Evolutionary conservation across 345 rosid genomes (phyloP).

Genomic region (Heritiera littoralis): DNA sequence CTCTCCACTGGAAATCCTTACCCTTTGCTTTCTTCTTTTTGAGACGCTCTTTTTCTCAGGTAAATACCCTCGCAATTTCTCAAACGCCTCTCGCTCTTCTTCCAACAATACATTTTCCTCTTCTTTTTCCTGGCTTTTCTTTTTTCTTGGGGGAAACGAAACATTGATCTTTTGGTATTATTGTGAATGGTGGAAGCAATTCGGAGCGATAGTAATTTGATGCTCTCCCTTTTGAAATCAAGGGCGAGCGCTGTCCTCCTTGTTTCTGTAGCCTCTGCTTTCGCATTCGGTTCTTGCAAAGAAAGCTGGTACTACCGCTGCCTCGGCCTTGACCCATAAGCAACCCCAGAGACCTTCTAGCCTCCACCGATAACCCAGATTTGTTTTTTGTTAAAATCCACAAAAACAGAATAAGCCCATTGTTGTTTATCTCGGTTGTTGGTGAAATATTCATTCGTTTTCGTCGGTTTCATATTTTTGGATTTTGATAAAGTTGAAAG

Average conservation of each 20-base stretch:
- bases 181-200: constrained; percentile 98
- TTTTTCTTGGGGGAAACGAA: not conserved
- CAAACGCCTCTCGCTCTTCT: not conserved
- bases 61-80: not conserved
- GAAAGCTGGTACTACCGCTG: constrained; percentile 99
- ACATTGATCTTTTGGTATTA: not conserved
- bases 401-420: constrained; percentile 8
- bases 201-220: constrained; percentile 48
- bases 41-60: not conserved
- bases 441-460: not conserved
- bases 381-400: not conserved
- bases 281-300: constrained; percentile 97
- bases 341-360: not conserved
- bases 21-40: not conserved
- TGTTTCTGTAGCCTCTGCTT: constrained; percentile 52
- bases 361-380: constrained; percentile 7
- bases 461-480: not conserved
- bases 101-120: not conserved
- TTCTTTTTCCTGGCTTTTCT: not conserved
- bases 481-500: not conserved
- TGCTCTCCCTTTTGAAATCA: constrained; percentile 79
- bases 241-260: constrained; percentile 77
- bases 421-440: constrained; percentile 2
- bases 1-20: not conserved
- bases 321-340: constrained; percentile 92